phyloP scores from a whole-genome alignment of 1,284 basidiomycete species.

The Moesziomyces antarcticus region DNA sequence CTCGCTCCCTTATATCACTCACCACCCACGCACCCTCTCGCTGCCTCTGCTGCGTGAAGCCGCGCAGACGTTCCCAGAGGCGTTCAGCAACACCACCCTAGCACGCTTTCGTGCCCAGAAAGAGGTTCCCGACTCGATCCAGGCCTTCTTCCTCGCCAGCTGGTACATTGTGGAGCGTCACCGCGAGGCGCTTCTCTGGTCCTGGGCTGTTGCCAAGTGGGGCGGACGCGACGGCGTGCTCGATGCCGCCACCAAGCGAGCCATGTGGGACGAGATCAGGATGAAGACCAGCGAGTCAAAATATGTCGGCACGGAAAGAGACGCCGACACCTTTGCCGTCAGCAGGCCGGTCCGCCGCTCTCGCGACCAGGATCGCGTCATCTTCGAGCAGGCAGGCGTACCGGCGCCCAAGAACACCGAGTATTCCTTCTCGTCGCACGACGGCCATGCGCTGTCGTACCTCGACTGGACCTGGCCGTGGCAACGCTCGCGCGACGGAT shows the following conservation, averaged over 20 bases:
- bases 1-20: constrained; percentile 69
- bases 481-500: constrained; percentile 37
- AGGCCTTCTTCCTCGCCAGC: constrained; percentile 62
- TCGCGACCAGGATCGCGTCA: constrained; percentile 7
- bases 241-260: constrained; percentile 49
- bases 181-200: constrained; percentile 58
- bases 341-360: constrained; percentile 21
- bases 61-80: constrained; percentile 40
- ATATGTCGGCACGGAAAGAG: not conserved
- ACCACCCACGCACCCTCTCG: constrained; percentile 68
- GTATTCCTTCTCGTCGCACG: constrained; percentile 47
- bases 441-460: constrained; percentile 46
- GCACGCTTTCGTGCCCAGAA: constrained; percentile 53
- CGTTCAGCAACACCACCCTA: constrained; percentile 33
- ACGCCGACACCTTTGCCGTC: constrained; percentile 11
- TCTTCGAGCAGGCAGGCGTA: constrained; percentile 26
- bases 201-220: constrained; percentile 54
- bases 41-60: constrained; percentile 63
- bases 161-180: constrained; percentile 55
- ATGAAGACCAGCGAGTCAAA: constrained; percentile 6
- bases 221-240: constrained; percentile 65
- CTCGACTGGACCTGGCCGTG: constrained; percentile 50
- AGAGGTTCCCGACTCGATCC: constrained; percentile 68
- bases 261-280: constrained; percentile 69
- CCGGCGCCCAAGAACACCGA: constrained; percentile 39